These are phyloP conservation scores for Aspergillus biplanus DNA, from an alignment of 495 filamentous ascomycete species.

Conservation along the genomic window DNA sequence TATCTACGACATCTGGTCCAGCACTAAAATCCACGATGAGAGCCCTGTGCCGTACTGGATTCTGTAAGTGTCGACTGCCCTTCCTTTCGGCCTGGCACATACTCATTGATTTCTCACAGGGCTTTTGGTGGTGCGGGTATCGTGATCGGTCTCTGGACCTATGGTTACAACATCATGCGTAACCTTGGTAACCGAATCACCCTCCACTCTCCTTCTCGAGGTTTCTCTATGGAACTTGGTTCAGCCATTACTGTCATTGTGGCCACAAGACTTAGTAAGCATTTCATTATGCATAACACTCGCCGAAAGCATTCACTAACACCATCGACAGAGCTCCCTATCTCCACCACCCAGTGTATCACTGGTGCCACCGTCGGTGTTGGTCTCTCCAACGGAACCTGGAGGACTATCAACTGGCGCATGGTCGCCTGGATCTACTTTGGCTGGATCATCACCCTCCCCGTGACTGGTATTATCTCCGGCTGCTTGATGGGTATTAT, in stretches of 20 bases:
- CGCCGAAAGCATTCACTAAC: not conserved
- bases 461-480: constrained; percentile 57
- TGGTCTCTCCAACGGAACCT: constrained; percentile 61
- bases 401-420: constrained; percentile 62
- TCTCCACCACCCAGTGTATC: constrained; percentile 58
- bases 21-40: constrained; percentile 9
- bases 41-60: constrained; percentile 27
- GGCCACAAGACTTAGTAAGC: constrained; percentile 25
- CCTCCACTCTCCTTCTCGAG: constrained; percentile 25
- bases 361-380: constrained; percentile 65
- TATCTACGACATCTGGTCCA: constrained; percentile 23
- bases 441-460: constrained; percentile 63
- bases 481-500: constrained; percentile 61
- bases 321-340: constrained; percentile 25
- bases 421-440: constrained; percentile 60
- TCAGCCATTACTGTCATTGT: constrained; percentile 25
- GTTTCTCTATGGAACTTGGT: constrained; percentile 28
- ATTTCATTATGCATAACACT: not conserved
- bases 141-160: constrained; percentile 28
- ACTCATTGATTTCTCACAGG: not conserved
- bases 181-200: constrained; percentile 28
- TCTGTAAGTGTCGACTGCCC: constrained; percentile 16
- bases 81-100: not conserved
- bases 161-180: constrained; percentile 31
- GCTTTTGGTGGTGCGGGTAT: constrained; percentile 24